These are phyloP conservation scores for Acacia crassicarpa DNA, from an alignment of 306 rosid species.

Conservation along the genomic window DNA sequence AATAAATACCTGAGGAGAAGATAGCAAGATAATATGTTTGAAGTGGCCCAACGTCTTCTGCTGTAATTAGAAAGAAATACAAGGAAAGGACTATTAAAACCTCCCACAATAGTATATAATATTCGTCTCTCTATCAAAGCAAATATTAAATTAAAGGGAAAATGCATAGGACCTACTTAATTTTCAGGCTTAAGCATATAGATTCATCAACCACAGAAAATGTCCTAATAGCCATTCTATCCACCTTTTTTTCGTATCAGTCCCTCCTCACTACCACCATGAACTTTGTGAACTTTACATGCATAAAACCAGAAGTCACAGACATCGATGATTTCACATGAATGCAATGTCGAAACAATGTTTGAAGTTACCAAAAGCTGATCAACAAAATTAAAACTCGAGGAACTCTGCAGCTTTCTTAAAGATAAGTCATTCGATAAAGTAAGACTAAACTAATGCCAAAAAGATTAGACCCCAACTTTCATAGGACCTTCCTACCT, in stretches of 20 bases:
- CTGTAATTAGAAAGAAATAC: constrained; percentile 54
- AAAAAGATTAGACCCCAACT: constrained; percentile 26
- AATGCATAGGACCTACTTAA: neutral
- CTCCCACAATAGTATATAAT: neutral
- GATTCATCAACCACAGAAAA: neutral
- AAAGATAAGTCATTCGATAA: constrained; percentile 12
- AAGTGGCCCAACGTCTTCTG: constrained; percentile 80
- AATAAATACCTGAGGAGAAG: constrained; percentile 89
- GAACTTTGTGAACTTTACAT: neutral
- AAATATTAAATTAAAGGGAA: neutral
- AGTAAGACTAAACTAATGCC: constrained; percentile 32
- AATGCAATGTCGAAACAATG: neutral
- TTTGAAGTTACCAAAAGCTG: neutral
- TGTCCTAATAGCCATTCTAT: neutral
- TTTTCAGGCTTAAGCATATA: neutral
- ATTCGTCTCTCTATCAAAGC: constrained; percentile 1
- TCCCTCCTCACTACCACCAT: constrained; percentile 11
- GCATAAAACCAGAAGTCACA: neutral
- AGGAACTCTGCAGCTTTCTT: neutral
- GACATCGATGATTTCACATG: neutral
- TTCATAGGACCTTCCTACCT: constrained; percentile 54
- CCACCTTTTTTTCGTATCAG: neutral
- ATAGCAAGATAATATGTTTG: constrained; percentile 75
- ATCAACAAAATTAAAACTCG: constrained; percentile 8
- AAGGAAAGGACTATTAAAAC: constrained; percentile 30